A percentile compares a stretch with the other conserved stretches of the same genome.
These are phyloP conservation scores for Komagataella pastoris DNA, from an alignment of 805 yeast genomes.

Conservation along the genomic window DNA sequence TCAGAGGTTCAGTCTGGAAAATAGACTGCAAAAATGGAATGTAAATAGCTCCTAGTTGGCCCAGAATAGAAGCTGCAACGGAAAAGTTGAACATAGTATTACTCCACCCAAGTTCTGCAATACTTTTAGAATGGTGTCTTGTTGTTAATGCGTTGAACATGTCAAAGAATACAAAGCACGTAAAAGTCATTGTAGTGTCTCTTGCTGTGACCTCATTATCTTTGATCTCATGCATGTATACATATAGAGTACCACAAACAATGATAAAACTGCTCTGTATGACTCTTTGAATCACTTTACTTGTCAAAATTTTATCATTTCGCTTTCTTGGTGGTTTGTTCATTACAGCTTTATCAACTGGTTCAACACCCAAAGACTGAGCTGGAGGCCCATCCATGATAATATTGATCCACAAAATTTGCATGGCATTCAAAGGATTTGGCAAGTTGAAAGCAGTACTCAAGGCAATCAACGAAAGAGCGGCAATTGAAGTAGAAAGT, in stretches of 20 bases:
- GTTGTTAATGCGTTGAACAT: conserved; percentile 95
- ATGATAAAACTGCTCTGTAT: conserved; percentile 68
- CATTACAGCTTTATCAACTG: conserved; percentile 94
- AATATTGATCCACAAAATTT: conserved; percentile 93
- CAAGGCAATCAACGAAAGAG: conserved; percentile 76
- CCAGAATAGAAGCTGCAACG: conserved; percentile 74
- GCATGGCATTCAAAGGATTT: conserved; percentile 96
- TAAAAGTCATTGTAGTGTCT: conserved; percentile 98
- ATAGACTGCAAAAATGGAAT: conserved; percentile 85
- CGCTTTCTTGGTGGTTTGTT: conserved; percentile 90
- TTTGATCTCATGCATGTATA: conserved; percentile 77
- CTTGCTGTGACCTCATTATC: conserved; percentile 77
- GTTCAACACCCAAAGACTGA: conserved; percentile 93
- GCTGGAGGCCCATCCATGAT: conserved; percentile 99
- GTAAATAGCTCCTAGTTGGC: conserved; percentile 89
- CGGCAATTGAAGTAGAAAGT: conserved; percentile 91
- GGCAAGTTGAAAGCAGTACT: conserved; percentile 82
- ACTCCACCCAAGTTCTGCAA: conserved; percentile 66
- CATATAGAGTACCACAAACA: conserved; percentile 73
- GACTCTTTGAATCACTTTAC: conserved; percentile 54
- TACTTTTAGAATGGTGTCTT: conserved; percentile 76
- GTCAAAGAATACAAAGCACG: conserved; percentile 91
- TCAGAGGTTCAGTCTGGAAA: conserved; percentile 89
- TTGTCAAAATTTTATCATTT: conserved; percentile 71
- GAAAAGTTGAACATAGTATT: conserved; percentile 92